These are phyloP conservation scores for Rhazya stricta DNA, from an alignment of 257 asterid species.

Conservation along the genomic window DNA sequence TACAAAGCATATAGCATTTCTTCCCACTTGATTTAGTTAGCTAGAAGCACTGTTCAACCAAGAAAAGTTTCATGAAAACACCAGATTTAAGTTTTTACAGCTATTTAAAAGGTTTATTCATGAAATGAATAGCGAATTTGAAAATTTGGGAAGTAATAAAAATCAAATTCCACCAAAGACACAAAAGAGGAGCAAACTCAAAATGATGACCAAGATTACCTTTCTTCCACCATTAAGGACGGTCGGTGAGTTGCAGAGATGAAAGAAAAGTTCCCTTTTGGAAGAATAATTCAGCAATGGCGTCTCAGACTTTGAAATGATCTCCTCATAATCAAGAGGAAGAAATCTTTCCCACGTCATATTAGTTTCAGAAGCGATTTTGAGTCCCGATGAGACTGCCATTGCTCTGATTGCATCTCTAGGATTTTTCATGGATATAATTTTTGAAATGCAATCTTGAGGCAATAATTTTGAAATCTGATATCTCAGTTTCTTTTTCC, in stretches of 20 bases:
- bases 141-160: background rate
- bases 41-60: conserved; percentile 30
- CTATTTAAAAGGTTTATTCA: too few relatives aligned
- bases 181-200: background rate
- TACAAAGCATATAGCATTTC: conserved; percentile 33
- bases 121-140: too few relatives aligned
- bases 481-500: background rate
- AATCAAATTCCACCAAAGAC: background rate
- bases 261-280: conserved; percentile 32
- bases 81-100: too few relatives aligned
- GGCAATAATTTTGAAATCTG: conserved; percentile 8
- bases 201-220: conserved; percentile 14
- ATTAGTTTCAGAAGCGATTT: conserved; percentile 29
- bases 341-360: conserved; percentile 23
- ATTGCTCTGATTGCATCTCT: conserved; percentile 24
- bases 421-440: conserved; percentile 32
- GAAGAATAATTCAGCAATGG: conserved; percentile 19
- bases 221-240: conserved; percentile 26
- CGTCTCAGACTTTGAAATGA: conserved; percentile 17
- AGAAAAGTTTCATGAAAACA: background rate
- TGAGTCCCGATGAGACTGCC: conserved; percentile 20
- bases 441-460: conserved; percentile 30
- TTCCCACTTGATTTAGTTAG: conserved; percentile 30
- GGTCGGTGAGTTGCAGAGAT: conserved; percentile 23
- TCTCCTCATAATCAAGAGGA: conserved; percentile 19